Conservation (phyloP, 2,329 filamentous ascomycete species). For the Talaromyces atroroseus region DNA sequence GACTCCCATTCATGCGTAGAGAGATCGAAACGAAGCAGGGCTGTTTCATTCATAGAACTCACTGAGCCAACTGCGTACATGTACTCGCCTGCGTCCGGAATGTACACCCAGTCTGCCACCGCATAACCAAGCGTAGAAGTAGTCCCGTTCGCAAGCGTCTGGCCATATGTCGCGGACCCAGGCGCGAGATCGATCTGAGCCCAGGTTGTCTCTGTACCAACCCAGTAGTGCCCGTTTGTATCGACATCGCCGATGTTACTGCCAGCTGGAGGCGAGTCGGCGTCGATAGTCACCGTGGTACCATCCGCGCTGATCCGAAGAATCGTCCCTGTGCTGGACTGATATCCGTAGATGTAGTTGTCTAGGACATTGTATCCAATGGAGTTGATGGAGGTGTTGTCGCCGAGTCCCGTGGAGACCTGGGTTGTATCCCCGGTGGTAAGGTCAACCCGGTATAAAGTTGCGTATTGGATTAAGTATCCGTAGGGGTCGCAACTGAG, state of each 20-base stretch:
- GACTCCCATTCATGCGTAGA: neutral
- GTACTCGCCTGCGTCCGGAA: neutral
- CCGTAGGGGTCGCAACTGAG: conserved; percentile 3
- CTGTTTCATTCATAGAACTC: neutral
- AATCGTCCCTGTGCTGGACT: neutral
- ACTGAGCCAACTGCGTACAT: neutral
- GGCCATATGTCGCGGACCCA: neutral
- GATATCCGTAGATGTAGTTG: conserved; percentile 1
- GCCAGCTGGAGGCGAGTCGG: neutral
- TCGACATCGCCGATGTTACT: neutral
- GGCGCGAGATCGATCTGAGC: neutral
- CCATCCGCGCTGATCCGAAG: neutral
- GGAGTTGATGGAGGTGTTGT: neutral
- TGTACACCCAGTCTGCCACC: conserved; percentile 2
- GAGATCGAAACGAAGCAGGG: conserved; percentile 1
- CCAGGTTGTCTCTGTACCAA: neutral
- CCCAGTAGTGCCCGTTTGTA: neutral
- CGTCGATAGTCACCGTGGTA: neutral
- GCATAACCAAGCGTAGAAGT: neutral
- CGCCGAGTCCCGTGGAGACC: neutral
- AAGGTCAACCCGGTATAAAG: neutral
- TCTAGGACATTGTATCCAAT: conserved; percentile 1
- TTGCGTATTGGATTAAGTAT: neutral
- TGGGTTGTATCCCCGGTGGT: neutral
- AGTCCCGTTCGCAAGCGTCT: neutral